A percentile compares a stretch with the other conserved stretches of the same genome.
These are phyloP conservation scores for Marvania coccoides DNA, from an alignment of 139 green algal species.

Conservation along the genomic window DNA sequence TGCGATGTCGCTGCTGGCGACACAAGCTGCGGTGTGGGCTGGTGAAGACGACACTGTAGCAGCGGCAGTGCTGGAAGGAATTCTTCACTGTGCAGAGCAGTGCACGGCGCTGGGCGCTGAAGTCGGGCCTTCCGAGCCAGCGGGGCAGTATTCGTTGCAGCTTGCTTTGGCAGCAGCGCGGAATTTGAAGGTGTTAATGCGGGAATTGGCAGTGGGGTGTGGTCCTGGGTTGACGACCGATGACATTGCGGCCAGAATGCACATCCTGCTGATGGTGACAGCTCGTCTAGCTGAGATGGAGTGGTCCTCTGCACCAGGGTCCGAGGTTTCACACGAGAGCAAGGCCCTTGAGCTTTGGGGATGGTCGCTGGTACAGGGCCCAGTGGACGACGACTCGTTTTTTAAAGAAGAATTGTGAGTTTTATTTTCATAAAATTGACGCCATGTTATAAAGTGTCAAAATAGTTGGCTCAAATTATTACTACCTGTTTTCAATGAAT, in stretches of 20 bases:
- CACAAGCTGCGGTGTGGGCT: background rate
- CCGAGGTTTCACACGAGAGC: background rate
- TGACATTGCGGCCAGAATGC: background rate
- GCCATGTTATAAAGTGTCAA: background rate
- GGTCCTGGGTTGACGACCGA: background rate
- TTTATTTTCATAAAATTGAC: background rate
- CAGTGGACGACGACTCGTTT: background rate
- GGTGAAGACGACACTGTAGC: background rate
- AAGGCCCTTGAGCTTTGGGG: conserved; percentile 12
- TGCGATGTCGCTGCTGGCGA: background rate
- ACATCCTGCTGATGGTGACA: background rate
- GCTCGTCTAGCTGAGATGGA: conserved; percentile 16
- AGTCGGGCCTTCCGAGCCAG: background rate
- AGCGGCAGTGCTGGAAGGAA: background rate
- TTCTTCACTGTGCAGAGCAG: background rate
- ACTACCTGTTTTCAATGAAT: background rate
- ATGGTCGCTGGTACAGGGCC: conserved; percentile 13
- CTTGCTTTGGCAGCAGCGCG: background rate
- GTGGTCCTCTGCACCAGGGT: background rate
- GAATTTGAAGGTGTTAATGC: background rate
- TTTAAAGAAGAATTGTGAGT: background rate
- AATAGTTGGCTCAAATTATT: background rate
- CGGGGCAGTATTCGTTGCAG: background rate
- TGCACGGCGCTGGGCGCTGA: background rate
- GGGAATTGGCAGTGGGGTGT: background rate